A percentile compares a stretch with the other conserved stretches of the same genome.
These are phyloP conservation scores for Phyllostachys edulis DNA, from an alignment of 176 grass and related monocot genomes.

Conservation along the genomic window DNA sequence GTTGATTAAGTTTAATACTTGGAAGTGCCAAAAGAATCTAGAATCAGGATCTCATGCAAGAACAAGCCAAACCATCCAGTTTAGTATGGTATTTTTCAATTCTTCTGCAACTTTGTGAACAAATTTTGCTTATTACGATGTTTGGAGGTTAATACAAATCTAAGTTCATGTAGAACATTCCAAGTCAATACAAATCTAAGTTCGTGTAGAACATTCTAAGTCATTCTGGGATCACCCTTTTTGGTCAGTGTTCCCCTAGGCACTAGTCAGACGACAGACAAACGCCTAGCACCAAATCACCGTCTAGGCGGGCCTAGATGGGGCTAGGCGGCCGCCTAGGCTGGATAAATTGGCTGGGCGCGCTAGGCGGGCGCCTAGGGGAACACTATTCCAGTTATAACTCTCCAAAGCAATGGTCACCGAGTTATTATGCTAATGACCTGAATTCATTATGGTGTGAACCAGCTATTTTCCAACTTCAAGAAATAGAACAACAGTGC, in stretches of 20 bases:
- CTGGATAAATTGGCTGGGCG: no score
- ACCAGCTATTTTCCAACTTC: neutral
- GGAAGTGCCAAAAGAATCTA: neutral
- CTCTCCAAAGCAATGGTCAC: neutral
- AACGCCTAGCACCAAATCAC: no score
- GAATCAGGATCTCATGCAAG: neutral
- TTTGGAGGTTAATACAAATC: neutral
- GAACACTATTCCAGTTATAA: neutral
- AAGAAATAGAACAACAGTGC: neutral
- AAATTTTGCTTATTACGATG: neutral
- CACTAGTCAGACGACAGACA: no score
- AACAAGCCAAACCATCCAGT: neutral
- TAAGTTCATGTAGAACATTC: no score
- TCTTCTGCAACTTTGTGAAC: constrained; percentile 5
- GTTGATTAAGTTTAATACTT: neutral
- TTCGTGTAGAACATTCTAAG: neutral
- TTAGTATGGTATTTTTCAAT: neutral
- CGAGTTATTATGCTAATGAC: neutral
- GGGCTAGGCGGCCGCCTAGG: no score
- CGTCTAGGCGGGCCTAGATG: no score
- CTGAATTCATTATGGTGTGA: neutral
- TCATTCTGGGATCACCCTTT: neutral
- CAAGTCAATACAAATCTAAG: neutral
- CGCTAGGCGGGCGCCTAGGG: no score
- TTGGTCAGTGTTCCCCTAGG: no score